Evolutionary conservation across 179 eudicot species (phyloP).

Genomic region (Pouteria campechiana): DNA sequence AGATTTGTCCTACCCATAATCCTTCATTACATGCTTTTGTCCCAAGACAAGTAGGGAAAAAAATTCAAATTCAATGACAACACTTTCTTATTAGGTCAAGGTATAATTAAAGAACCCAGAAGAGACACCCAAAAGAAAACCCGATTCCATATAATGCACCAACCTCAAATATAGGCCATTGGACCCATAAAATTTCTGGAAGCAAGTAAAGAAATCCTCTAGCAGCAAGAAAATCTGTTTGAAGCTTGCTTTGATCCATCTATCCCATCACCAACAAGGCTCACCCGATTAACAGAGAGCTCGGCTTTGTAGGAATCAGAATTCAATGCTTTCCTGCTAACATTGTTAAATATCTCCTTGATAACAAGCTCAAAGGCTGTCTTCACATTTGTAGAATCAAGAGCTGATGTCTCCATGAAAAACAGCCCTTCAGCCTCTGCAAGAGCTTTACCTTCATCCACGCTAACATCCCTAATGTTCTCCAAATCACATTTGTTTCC

Average conservation of each 20-base stretch:
- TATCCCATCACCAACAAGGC: conserved; percentile 22
- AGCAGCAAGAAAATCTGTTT: too few species aligned
- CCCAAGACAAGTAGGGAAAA: too few species aligned
- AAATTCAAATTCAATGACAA: too few species aligned
- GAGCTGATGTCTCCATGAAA: conserved; percentile 63
- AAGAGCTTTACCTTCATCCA: conserved; percentile 47
- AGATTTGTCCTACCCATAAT: too few species aligned
- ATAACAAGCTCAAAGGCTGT: conserved; percentile 55
- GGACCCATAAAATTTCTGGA: too few species aligned
- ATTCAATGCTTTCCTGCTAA: conserved; percentile 53
- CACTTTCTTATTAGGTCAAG: too few species aligned
- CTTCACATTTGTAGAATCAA: conserved; percentile 52
- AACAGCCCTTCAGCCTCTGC: conserved; percentile 60
- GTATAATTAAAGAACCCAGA: too few species aligned
- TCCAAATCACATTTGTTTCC: conserved; percentile 54
- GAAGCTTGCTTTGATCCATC: conserved; percentile 23
- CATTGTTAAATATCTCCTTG: conserved; percentile 40
- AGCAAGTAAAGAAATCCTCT: too few species aligned
- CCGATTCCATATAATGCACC: too few species aligned
- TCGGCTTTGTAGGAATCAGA: conserved; percentile 55
- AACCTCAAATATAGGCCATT: too few species aligned
- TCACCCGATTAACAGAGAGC: conserved; percentile 47
- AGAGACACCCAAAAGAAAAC: too few species aligned
- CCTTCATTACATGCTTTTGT: too few species aligned
- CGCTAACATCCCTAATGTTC: conserved; percentile 39